Evolutionary conservation across 495 filamentous ascomycete species (phyloP).

Genomic region (Lophiostoma macrostomum): DNA sequence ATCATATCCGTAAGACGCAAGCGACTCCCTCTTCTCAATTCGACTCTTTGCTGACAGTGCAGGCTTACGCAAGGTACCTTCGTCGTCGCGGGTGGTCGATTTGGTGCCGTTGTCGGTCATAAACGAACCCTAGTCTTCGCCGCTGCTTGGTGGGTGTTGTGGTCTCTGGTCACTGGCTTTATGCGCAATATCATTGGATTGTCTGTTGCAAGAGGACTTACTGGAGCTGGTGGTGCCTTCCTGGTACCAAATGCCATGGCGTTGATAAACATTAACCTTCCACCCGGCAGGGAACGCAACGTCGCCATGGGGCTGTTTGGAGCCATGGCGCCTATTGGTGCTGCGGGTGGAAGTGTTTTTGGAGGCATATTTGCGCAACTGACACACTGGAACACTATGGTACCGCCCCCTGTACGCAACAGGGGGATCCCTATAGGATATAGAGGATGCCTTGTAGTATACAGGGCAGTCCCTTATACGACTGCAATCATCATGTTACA

Average conservation of each 20-base stretch:
- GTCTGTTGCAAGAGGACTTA: constrained; percentile 47
- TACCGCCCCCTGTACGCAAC: no score
- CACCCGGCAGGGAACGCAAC: constrained; percentile 48
- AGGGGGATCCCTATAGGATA: no score
- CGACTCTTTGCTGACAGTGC: no score
- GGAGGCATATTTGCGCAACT: constrained; percentile 46
- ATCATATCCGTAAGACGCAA: no score
- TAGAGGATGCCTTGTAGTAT: no score
- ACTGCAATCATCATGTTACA: no score
- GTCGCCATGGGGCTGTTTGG: constrained; percentile 51
- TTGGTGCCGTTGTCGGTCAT: constrained; percentile 52
- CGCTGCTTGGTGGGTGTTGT: no score
- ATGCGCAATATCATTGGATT: no score
- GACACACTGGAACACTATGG: constrained; percentile 43
- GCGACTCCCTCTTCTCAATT: no score
- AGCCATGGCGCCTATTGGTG: constrained; percentile 50
- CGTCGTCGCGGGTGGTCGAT: constrained; percentile 48
- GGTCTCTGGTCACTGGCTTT: no score
- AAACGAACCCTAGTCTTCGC: constrained; percentile 45
- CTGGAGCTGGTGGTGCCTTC: constrained; percentile 47
- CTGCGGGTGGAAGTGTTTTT: constrained; percentile 46
- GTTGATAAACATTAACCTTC: constrained; percentile 47
- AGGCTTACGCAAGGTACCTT: constrained; percentile 52
- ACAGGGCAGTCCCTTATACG: no score
- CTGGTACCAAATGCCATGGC: constrained; percentile 51